A percentile compares a stretch with the other conserved stretches of the same genome.
Conservation (phyloP, 768 basidiomycete genomes). For the Suillus clintonianus region DNA sequence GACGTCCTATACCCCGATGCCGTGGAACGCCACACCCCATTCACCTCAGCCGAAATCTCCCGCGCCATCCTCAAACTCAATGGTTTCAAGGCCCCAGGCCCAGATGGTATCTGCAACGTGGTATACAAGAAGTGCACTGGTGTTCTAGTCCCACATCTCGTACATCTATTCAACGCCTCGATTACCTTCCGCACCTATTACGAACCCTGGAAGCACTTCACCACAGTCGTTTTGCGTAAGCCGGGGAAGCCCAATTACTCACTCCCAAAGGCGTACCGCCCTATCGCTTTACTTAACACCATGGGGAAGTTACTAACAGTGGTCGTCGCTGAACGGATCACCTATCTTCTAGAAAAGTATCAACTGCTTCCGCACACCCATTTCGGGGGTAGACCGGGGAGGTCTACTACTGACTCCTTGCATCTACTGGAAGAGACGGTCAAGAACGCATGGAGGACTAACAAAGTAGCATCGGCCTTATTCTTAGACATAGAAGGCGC, state of each 20-base stretch:
- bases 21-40: not conserved
- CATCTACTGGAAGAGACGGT: not conserved
- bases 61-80: not conserved
- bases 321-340: not conserved
- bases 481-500: not conserved
- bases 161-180: not conserved
- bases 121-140: not conserved
- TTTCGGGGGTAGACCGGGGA: not conserved
- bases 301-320: not conserved
- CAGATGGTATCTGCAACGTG: not conserved
- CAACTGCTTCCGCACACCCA: not conserved
- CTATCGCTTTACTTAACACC: not conserved
- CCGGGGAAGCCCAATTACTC: not conserved
- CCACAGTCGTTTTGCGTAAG: not conserved
- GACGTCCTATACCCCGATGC: slow-evolving; percentile 7
- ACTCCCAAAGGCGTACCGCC: not conserved
- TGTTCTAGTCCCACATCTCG: rapidly evolving
- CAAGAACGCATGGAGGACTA: not conserved
- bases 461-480: not conserved
- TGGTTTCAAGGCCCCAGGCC: too few relatives aligned
- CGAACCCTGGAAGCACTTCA: not conserved
- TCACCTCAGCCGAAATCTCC: slow-evolving; percentile 14
- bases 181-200: rapidly evolving
- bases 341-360: rapidly evolving
- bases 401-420: not conserved